Evolutionary conservation across 768 basidiomycete species (phyloP).

Genomic region (Trametes maxima): DNA sequence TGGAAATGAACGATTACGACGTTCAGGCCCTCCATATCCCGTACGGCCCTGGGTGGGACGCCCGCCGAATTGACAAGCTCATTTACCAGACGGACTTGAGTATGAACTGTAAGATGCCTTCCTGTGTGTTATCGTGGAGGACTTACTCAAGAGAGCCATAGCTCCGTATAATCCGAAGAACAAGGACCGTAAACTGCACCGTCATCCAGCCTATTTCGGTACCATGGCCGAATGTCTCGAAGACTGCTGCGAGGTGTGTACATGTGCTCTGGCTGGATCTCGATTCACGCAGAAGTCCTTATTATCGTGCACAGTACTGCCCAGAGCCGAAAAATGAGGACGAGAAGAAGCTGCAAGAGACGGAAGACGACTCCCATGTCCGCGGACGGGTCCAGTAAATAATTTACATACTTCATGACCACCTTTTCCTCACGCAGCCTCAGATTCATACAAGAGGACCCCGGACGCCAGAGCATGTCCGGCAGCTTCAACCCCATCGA

Average conservation of each 20-base stretch:
- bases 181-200: conserved; percentile 58
- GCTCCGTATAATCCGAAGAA: conserved; percentile 68
- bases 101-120: not conserved
- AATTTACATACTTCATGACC: not conserved
- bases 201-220: conserved; percentile 66
- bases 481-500: conserved; percentile 71
- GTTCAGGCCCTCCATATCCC: conserved; percentile 57
- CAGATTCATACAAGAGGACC: conserved; percentile 62
- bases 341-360: conserved; percentile 51
- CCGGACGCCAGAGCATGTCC: conserved; percentile 60
- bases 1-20: conserved; percentile 63
- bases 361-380: conserved; percentile 56
- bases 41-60: conserved; percentile 63
- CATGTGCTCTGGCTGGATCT: not conserved
- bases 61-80: conserved; percentile 55
- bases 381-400: conserved; percentile 54
- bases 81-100: conserved; percentile 55
- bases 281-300: not conserved
- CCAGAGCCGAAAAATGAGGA: conserved; percentile 58
- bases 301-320: conserved; percentile 44
- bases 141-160: conserved; percentile 31
- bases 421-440: not conserved
- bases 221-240: conserved; percentile 57
- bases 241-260: conserved; percentile 60
- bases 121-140: conserved; percentile 3